Conservation (phyloP, 148 eudicot genomes). For the Fagopyrum homotropicum region DNA sequence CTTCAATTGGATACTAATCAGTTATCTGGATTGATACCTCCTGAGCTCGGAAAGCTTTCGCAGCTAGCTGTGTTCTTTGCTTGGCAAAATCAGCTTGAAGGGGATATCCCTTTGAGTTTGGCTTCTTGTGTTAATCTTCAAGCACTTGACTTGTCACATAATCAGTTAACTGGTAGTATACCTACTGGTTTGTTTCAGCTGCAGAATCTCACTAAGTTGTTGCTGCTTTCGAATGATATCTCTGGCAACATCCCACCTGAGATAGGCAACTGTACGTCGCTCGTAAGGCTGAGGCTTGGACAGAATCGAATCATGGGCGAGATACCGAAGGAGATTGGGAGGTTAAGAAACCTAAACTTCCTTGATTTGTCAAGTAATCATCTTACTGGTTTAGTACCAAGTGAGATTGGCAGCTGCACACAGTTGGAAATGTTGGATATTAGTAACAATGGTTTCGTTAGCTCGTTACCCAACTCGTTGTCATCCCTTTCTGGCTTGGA, state of each 20-base stretch:
- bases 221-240: constrained; percentile 62
- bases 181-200: constrained; percentile 53
- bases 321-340: constrained; percentile 58
- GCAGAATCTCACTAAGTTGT: constrained; percentile 53
- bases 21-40: constrained; percentile 60
- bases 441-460: constrained; percentile 37
- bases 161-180: constrained; percentile 52
- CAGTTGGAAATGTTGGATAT: constrained; percentile 63
- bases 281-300: constrained; percentile 46
- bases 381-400: constrained; percentile 53
- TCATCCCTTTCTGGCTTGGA: constrained; percentile 53
- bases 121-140: constrained; percentile 44
- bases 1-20: constrained; percentile 70
- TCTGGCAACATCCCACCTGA: constrained; percentile 60
- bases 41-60: constrained; percentile 38
- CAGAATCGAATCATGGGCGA: constrained; percentile 41
- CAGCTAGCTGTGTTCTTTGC: constrained; percentile 61
- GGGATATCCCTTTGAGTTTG: constrained; percentile 54
- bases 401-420: constrained; percentile 55
- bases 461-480: constrained; percentile 44
- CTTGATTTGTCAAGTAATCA: constrained; percentile 62
- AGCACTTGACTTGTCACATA: constrained; percentile 62
- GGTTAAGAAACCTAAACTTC: constrained; percentile 47
- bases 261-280: constrained; percentile 39
- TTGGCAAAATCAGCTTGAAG: constrained; percentile 79